These are phyloP conservation scores for Saturnispora dispora DNA, from an alignment of 805 yeast species.

Conservation along the genomic window DNA sequence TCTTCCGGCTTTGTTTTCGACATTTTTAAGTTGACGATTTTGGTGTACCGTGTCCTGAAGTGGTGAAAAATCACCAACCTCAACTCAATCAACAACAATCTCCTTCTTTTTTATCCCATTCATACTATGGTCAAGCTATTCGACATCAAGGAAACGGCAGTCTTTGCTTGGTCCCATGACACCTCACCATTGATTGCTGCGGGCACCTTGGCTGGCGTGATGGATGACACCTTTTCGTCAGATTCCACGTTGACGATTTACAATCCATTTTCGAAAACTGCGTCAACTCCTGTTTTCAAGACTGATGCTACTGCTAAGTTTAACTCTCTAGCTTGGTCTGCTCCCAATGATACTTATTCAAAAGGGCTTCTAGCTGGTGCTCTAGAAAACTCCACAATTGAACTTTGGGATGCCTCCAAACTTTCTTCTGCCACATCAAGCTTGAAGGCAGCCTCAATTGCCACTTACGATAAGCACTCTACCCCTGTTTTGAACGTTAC, in stretches of 20 bases:
- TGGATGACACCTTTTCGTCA: constrained; percentile 79
- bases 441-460: constrained; percentile 38
- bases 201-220: constrained; percentile 94
- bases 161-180: constrained; percentile 93
- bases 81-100: constrained; percentile 12
- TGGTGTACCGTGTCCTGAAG: not conserved
- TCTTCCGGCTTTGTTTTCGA: not conserved
- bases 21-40: not conserved
- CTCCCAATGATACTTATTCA: constrained; percentile 39
- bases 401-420: constrained; percentile 62
- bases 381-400: constrained; percentile 70
- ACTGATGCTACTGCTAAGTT: constrained; percentile 51
- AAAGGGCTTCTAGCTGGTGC: constrained; percentile 75
- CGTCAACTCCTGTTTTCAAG: constrained; percentile 31
- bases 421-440: constrained; percentile 32
- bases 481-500: constrained; percentile 64
- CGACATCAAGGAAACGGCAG: constrained; percentile 78
- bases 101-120: not conserved
- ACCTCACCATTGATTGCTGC: constrained; percentile 70
- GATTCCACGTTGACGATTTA: constrained; percentile 72
- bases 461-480: constrained; percentile 49
- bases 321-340: constrained; percentile 80
- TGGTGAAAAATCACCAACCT: constrained; percentile 2
- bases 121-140: constrained; percentile 64
- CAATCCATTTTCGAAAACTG: constrained; percentile 44